These are phyloP conservation scores for Venturia effusa DNA, from an alignment of 2,329 filamentous ascomycete genomes.

Conservation along the genomic window DNA sequence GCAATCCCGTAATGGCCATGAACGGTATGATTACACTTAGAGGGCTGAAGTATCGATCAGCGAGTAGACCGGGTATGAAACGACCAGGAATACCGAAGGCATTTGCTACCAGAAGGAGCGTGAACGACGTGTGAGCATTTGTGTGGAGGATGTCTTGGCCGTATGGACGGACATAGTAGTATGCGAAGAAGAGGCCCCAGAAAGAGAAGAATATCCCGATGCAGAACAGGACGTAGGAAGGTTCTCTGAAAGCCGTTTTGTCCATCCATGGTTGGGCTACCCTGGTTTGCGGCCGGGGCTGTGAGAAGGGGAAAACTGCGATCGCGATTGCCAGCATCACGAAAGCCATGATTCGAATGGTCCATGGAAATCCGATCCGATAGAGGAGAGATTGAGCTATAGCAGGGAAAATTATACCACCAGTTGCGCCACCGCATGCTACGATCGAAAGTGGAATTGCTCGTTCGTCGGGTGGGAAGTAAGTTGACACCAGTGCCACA, in stretches of 20 bases:
- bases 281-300: slow-evolving; percentile 38
- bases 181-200: slow-evolving; percentile 36
- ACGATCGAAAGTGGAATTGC: slow-evolving; percentile 29
- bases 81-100: slow-evolving; percentile 46
- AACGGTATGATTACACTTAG: slow-evolving; percentile 47
- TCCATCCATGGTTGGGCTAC: slow-evolving; percentile 42
- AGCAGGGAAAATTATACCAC: slow-evolving; percentile 18
- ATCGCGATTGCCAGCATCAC: slow-evolving; percentile 15
- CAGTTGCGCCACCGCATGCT: slow-evolving; percentile 31
- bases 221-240: slow-evolving; percentile 34
- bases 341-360: slow-evolving; percentile 19
- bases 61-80: slow-evolving; percentile 41
- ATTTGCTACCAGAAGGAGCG: slow-evolving; percentile 47
- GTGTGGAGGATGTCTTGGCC: slow-evolving; percentile 34
- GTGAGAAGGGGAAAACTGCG: slow-evolving; percentile 31
- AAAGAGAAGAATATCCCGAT: slow-evolving; percentile 36
- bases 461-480: slow-evolving; percentile 28
- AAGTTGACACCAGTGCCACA: slow-evolving; percentile 30
- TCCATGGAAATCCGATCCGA: slow-evolving; percentile 22
- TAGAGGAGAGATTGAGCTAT: slow-evolving; percentile 14
- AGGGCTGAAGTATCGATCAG: slow-evolving; percentile 42
- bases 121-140: slow-evolving; percentile 39
- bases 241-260: slow-evolving; percentile 39
- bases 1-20: slow-evolving; percentile 32
- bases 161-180: slow-evolving; percentile 23